Base-by-base conservation (phyloP, 2,329 filamentous ascomycete genomes). In the Alternaria gaisen region DNA sequence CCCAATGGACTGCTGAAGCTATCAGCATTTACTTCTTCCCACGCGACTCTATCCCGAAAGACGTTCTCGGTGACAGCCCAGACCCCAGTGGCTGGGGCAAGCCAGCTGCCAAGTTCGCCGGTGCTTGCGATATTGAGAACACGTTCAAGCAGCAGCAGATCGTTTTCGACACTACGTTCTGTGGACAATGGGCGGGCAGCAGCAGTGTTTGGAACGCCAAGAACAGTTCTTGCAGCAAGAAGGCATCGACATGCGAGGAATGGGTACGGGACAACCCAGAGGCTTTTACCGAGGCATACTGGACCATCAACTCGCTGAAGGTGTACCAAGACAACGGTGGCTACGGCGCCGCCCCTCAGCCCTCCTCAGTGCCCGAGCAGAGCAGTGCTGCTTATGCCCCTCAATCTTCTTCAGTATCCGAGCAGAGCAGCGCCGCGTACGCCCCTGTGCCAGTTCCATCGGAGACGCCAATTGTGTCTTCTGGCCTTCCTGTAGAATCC, bases 21-120 rank as follows among this genome's bases (percentile, higher is more conserved):
- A 95, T 98, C 77, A 85, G 85, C 41, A 84, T 97, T 66, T 97
- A 89, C 87, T 94, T 92, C 84, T 97, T 97, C 80, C 83, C 89
- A 0, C 89, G 91, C n/a, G 78, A 77, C 64, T 75, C 76, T 14
- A 86, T 94, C 60, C 92, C 91, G 1, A 70, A 77, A 3, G 89
- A 94, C 75, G 87, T 92, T 61, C 72, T 79, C 3, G 77, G 82
- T 18, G 86, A 84, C 22, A 81, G 70, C 5, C 92, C 93, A 0
- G 81, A 92, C 65, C 90, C 92, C 0, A 75, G 80, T 2, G 78
- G 72, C n/a, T 97, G 93, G 90, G 89, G 88, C 12, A 80, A 77
- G 1, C 91, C 94, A 0, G 75, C 85, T 1, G 91, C 91, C 10
- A 83, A 83, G 34, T 97, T 96, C 79, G 79, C 83, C 4, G 86